phyloP scores from a whole-genome alignment of 495 filamentous ascomycete species.

The Achaetomiella virescens region DNA sequence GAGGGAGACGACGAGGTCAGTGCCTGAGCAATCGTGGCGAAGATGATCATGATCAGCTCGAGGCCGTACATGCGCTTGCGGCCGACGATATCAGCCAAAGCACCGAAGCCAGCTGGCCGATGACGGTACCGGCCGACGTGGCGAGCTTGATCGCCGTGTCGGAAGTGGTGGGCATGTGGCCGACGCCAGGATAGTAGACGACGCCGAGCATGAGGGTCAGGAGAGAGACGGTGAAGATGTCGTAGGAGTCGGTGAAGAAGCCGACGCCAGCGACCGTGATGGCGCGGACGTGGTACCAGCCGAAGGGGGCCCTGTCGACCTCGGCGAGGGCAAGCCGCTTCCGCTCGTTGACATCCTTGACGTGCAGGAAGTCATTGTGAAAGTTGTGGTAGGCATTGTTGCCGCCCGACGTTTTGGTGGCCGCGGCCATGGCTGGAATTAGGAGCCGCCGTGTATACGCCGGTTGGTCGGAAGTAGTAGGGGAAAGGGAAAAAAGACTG shows the following conservation, averaged over 20 bases:
- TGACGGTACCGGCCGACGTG: conserved; percentile 78
- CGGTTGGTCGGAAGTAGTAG: neutral
- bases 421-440: conserved; percentile 11
- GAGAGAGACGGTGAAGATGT: conserved; percentile 68
- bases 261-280: conserved; percentile 67
- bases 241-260: conserved; percentile 72
- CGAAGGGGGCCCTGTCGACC: conserved; percentile 70
- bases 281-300: conserved; percentile 69
- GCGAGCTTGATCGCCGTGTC: conserved; percentile 85
- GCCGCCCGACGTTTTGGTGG: conserved; percentile 50
- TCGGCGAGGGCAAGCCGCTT: conserved; percentile 64
- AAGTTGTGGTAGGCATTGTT: conserved; percentile 65
- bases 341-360: conserved; percentile 64
- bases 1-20: conserved; percentile 61
- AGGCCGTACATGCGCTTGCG: conserved; percentile 84
- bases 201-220: conserved; percentile 64
- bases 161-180: conserved; percentile 53
- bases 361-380: conserved; percentile 55
- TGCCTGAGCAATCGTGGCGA: conserved; percentile 72
- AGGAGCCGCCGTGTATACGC: neutral
- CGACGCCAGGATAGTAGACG: conserved; percentile 55
- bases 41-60: conserved; percentile 82
- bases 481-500: neutral
- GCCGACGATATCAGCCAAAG: conserved; percentile 70
- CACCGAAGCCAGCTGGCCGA: conserved; percentile 78